Conservation (phyloP, 2,329 filamentous ascomycete species). For the Balansia obtecta region DNA sequence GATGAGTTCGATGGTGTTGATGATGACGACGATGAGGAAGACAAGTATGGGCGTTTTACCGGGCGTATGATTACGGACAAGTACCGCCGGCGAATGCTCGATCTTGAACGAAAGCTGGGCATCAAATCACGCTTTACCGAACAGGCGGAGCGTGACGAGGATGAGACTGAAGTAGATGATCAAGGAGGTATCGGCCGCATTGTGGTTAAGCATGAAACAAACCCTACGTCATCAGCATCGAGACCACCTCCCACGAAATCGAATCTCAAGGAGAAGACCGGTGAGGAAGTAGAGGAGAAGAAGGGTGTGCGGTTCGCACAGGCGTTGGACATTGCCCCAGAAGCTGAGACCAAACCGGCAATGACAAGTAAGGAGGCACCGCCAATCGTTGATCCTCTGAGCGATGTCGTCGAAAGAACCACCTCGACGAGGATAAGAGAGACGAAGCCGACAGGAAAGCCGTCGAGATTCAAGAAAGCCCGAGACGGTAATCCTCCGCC, state of each 20-base stretch:
- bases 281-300: slow-evolving; percentile 20
- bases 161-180: slow-evolving; percentile 20
- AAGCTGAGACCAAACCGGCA: slow-evolving; percentile 12
- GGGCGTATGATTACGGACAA: slow-evolving; percentile 55
- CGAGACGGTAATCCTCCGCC: slow-evolving; percentile 11
- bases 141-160: slow-evolving; percentile 34
- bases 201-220: slow-evolving; percentile 26
- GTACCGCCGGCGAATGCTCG: slow-evolving; percentile 72
- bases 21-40: slow-evolving; percentile 57
- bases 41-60: slow-evolving; percentile 64
- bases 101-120: slow-evolving; percentile 66
- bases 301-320: slow-evolving; percentile 78
- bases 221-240: slow-evolving; percentile 10
- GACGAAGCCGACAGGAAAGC: slow-evolving; percentile 25
- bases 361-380: slow-evolving; percentile 14
- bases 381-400: slow-evolving; percentile 32
- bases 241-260: slow-evolving; percentile 18
- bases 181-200: slow-evolving; percentile 46
- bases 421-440: slow-evolving; percentile 13
- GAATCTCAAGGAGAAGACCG: slow-evolving; percentile 19
- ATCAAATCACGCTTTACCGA: slow-evolving; percentile 41
- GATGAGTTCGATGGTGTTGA: slow-evolving; percentile 39
- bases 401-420: slow-evolving; percentile 39
- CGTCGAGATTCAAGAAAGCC: slow-evolving; percentile 41
- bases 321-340: slow-evolving; percentile 55